phyloP scores from a whole-genome alignment of 169 alveolate genomes.

The Perkinsus olseni region DNA sequence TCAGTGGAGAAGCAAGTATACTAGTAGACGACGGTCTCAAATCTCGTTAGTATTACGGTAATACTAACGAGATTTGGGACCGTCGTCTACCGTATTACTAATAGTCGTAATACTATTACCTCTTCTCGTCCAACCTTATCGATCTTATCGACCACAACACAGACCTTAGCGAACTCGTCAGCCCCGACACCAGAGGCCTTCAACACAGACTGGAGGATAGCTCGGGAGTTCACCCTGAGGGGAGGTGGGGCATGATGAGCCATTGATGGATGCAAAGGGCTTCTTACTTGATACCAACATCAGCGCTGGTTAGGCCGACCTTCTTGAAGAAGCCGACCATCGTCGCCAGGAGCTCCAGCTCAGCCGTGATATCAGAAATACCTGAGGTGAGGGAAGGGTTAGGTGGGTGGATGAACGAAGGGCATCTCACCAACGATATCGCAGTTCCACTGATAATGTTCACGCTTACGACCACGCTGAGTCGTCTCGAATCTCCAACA shows the following conservation, averaged over 20 bases:
- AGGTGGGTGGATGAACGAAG: background rate
- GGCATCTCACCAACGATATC: slow-evolving; percentile 38
- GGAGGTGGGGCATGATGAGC: background rate
- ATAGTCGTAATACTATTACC: too few species aligned
- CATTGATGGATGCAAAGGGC: background rate
- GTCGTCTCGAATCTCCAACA: slow-evolving; percentile 48
- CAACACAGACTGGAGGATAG: background rate
- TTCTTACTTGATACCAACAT: slow-evolving; percentile 34
- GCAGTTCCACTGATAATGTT: slow-evolving; percentile 58
- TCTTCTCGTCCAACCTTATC: slow-evolving; percentile 9
- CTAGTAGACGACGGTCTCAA: too few species aligned
- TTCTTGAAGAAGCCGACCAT: slow-evolving; percentile 21
- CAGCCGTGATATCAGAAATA: background rate
- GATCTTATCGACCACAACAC: slow-evolving; percentile 8
- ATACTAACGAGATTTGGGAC: too few species aligned
- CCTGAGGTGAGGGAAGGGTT: background rate
- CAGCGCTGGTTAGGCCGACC: slow-evolving; percentile 25
- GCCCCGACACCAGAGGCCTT: slow-evolving; percentile 7
- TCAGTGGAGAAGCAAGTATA: too few species aligned
- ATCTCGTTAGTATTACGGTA: too few species aligned
- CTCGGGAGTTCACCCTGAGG: slow-evolving; percentile 27
- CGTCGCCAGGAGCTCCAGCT: slow-evolving; percentile 24
- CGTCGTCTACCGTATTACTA: too few species aligned
- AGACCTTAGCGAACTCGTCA: slow-evolving; percentile 5
- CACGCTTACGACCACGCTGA: slow-evolving; percentile 43